A percentile compares a stretch with the other conserved stretches of the same genome.
These are phyloP conservation scores for Dryas octopetala DNA, from an alignment of 306 rosid genomes.

Conservation along the genomic window DNA sequence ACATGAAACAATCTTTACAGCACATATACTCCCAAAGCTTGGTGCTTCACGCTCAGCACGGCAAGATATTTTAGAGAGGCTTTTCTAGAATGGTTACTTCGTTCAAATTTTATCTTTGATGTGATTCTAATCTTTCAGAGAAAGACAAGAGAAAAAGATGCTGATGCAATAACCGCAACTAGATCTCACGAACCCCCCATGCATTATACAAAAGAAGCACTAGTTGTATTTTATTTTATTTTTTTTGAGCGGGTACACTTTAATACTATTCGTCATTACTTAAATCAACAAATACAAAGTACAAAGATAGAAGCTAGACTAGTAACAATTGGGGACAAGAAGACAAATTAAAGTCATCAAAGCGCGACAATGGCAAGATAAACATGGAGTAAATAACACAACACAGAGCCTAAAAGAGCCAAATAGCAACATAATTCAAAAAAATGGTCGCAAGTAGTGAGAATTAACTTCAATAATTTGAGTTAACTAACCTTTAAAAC, in stretches of 20 bases:
- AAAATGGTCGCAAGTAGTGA: neutral
- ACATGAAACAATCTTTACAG: neutral
- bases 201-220: neutral
- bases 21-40: neutral
- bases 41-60: neutral
- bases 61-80: neutral
- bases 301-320: neutral
- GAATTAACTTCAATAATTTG: constrained; percentile 1
- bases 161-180: too few relatives aligned
- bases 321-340: neutral
- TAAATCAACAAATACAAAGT: neutral
- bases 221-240: neutral
- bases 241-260: too few relatives aligned
- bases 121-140: neutral
- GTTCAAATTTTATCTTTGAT: neutral
- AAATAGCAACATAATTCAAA: neutral
- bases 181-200: too few relatives aligned
- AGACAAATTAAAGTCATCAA: neutral
- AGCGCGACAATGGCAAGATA: neutral
- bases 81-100: neutral
- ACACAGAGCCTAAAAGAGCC: neutral
- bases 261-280: neutral
- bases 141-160: too few relatives aligned
- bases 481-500: constrained; percentile 75
- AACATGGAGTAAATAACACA: neutral